Base-by-base conservation (phyloP, 1,284 basidiomycete species). In the Omphalotus olearius region DNA sequence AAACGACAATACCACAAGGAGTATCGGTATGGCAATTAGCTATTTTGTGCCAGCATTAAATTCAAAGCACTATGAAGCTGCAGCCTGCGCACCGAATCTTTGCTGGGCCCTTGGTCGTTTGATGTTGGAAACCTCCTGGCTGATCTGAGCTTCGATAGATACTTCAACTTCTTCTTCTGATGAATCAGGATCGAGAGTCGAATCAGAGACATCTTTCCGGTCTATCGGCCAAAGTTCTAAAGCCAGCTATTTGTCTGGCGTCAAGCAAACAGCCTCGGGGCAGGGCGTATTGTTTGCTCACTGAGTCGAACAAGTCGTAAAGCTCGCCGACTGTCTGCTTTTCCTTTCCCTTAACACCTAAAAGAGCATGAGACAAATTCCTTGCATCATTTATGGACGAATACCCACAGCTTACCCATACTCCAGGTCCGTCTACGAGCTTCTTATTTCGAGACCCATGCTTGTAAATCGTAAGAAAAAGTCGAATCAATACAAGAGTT, bases 21-120 rank as follows among this genome's bases (percentile, higher is more conserved):
- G 87, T 90, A 60, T 87, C 82, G 0, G 88, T 91, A 58, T 81
- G 77, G 57, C 83, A 88, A 60, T 82, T 91, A 4, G 70, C 88
- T 91, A 54, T 33, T 25, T 47, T 10, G 25, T 17, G 25, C 16
- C n/a, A 26, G 20, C 16, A 35, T 13, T 2, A 41, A 49, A 17
- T 13, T 5, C 17, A 28, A 10, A 13, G 30, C 9, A 9, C 17
- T n/a, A 39, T 9, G 9, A 30, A 30, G 14, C 28, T 36, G 18
- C 17, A 23, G 20, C 16, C 13, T n/a, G 25, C 38, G 57, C 82
- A 88, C 87, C 76, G 63, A 91, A 88, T 62, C 78, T 76, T 53
- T 74, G 76, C 60, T 82, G 79, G 60, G 69, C 75, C 57, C 75
- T 74, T 10, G 85, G 81, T 42, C 75, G 74, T 65, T 88, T 89